phyloP scores from a whole-genome alignment of 352 stramenopile genomes.

The Phytophthora citricola region DNA sequence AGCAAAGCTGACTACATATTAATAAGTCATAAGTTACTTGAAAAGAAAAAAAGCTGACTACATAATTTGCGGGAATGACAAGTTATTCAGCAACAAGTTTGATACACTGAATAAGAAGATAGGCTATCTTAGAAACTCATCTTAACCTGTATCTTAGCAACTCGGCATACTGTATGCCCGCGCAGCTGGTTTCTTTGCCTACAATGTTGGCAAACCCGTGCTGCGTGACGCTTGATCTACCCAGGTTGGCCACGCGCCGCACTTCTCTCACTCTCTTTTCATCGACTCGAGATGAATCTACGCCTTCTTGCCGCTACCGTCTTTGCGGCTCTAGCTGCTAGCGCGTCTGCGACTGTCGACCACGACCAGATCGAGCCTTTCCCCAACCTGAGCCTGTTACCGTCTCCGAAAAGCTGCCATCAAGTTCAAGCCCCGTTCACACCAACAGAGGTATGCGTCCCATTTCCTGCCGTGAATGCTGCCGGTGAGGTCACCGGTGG shows the following conservation, averaged over 20 bases:
- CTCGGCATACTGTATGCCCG: too few species aligned
- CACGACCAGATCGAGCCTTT: constrained; percentile 1
- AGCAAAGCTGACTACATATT: too few species aligned
- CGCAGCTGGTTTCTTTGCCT: too few species aligned
- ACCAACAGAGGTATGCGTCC: background rate
- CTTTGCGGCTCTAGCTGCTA: background rate
- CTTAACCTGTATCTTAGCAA: too few species aligned
- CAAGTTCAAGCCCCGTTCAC: background rate
- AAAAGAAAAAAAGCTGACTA: too few species aligned
- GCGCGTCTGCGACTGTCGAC: background rate
- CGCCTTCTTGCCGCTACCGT: background rate
- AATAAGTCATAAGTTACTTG: too few species aligned
- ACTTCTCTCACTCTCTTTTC: background rate
- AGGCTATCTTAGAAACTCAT: too few species aligned
- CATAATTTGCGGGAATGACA: too few species aligned
- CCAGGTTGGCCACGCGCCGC: background rate
- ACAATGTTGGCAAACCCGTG: too few species aligned
- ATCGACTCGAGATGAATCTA: background rate
- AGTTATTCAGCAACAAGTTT: too few species aligned
- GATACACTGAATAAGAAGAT: too few species aligned
- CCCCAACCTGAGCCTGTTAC: background rate
- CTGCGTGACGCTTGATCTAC: too few species aligned
- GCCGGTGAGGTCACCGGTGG: background rate
- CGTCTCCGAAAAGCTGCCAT: background rate
- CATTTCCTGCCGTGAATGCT: background rate